These are phyloP conservation scores for Citeromyces siamensis DNA, from an alignment of 1,139 yeast genomes.

Conservation along the genomic window DNA sequence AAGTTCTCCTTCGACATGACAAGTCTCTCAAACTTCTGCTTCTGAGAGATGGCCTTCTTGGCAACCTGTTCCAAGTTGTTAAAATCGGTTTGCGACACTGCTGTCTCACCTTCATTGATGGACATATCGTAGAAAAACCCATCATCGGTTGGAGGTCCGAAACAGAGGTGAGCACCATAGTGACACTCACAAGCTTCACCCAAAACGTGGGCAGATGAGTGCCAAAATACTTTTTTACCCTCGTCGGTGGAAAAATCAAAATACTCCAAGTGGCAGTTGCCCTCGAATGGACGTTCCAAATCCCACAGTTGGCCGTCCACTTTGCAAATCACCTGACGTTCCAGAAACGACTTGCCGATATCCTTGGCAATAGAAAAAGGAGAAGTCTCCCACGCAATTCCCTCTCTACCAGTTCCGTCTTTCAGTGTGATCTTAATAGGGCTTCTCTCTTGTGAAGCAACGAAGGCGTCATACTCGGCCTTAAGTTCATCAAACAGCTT, in stretches of 20 bases:
- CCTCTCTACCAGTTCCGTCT: conserved; percentile 75
- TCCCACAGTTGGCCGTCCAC: conserved; percentile 93
- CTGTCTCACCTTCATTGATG: conserved; percentile 63
- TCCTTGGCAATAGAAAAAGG: conserved; percentile 78
- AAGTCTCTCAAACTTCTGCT: conserved; percentile 91
- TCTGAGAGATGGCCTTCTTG: conserved; percentile 86
- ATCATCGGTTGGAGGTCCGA: conserved; percentile 97
- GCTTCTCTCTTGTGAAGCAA: conserved; percentile 43
- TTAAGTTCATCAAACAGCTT: conserved; percentile 71
- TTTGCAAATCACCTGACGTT: conserved; percentile 83
- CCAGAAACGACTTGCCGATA: conserved; percentile 81
- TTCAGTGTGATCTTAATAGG: conserved; percentile 73
- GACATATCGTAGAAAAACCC: conserved; percentile 98
- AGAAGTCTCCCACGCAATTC: conserved; percentile 78
- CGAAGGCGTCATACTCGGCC: conserved; percentile 61
- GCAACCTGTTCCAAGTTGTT: conserved; percentile 77
- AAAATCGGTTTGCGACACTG: conserved; percentile 77
- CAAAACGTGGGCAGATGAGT: conserved; percentile 94
- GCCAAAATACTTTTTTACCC: conserved; percentile 97
- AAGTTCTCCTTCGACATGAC: conserved; percentile 87
- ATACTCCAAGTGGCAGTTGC: conserved; percentile 57
- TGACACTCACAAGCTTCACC: conserved; percentile 99
- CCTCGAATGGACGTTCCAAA: conserved; percentile 86
- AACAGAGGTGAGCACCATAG: conserved; percentile 82
- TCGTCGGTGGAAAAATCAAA: conserved; percentile 74